Evolutionary conservation across 495 filamentous ascomycete genomes (phyloP), one percentile per base, ranked within the genome.

Genomic region (Neurospora discreta): DNA sequence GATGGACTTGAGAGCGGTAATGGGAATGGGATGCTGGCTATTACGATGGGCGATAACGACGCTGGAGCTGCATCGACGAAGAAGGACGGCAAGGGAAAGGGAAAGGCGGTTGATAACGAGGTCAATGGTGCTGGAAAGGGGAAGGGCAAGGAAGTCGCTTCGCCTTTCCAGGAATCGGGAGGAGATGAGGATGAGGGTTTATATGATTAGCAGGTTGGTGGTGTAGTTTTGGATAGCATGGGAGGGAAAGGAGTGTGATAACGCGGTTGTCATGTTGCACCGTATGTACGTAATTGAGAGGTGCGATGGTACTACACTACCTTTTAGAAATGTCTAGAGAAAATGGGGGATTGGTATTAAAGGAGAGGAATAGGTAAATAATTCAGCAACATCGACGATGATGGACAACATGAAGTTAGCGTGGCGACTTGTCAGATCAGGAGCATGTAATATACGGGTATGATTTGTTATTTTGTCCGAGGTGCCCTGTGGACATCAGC

Each of bases 1-100:
- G 38, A 71, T 30, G 70, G 41, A 10, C 39, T 44, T 39, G 36
- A 60, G 58, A 65, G 44, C 13, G 36, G 33, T 0, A 68, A 71
- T 68, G 70, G 33, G 3, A 68, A 71, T 68, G 58, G 58, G 36
- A 18, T 68, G 67, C 15, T 68, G 20, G 33, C 30, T 39, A 68
- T 71, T 15, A 68, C 67, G 5, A 71, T 46, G 70, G 44, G 42
- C 9, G 69, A 69, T 73, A 52, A 74, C 41, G 30, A 67, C 72
- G 43, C 71, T 74, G 52, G 73, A 75, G 43, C 71, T 74, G 52
- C 73, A 75, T 42, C 73, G 42, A 39, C 69, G 33, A 74, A 71
- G 70, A 72, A 73, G 82, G 74, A 82, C 78, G 20, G 82, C n/a
- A 89, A 90, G 72, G 85, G 81, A 26, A 90, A 88, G 74, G 85